phyloP scores from a whole-genome alignment of 2,329 filamentous ascomycete genomes.

The Alternaria conjuncta region DNA sequence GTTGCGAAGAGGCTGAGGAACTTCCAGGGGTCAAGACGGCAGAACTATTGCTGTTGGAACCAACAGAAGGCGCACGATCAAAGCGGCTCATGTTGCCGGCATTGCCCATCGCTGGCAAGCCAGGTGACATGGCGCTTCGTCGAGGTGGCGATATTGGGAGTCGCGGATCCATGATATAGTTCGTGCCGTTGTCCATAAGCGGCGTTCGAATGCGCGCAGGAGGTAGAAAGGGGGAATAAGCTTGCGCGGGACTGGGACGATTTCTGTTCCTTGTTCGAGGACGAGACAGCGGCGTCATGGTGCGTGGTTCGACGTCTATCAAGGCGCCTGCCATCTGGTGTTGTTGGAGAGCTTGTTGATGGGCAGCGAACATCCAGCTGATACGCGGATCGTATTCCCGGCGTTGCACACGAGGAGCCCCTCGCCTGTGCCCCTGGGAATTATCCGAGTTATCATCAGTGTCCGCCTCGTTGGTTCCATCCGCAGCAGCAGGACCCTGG shows the following conservation, averaged over 20 bases:
- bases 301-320: constrained; percentile 46
- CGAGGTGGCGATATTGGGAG: constrained; percentile 41
- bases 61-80: constrained; percentile 37
- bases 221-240: constrained; percentile 45
- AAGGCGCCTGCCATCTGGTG: constrained; percentile 39
- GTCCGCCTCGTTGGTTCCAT: constrained; percentile 39
- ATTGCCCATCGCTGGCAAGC: constrained; percentile 20
- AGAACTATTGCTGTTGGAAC: constrained; percentile 39
- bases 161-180: constrained; percentile 27
- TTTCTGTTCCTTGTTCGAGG: constrained; percentile 50
- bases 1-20: constrained; percentile 35
- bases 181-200: constrained; percentile 40
- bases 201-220: constrained; percentile 45
- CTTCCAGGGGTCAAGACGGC: constrained; percentile 38
- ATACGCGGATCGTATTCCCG: constrained; percentile 51
- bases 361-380: constrained; percentile 51
- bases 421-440: constrained; percentile 39
- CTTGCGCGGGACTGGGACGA: constrained; percentile 44
- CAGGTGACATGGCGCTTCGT: constrained; percentile 32
- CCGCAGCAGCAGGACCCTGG: constrained; percentile 29
- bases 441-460: constrained; percentile 50
- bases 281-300: constrained; percentile 48
- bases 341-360: constrained; percentile 47
- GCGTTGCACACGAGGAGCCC: constrained; percentile 32
- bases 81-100: constrained; percentile 20